Percentiles rank a stretch among this genome's conserved stretches.
Conservation (phyloP, 2,329 filamentous ascomycete genomes). For the Seiridium unicorne region DNA sequence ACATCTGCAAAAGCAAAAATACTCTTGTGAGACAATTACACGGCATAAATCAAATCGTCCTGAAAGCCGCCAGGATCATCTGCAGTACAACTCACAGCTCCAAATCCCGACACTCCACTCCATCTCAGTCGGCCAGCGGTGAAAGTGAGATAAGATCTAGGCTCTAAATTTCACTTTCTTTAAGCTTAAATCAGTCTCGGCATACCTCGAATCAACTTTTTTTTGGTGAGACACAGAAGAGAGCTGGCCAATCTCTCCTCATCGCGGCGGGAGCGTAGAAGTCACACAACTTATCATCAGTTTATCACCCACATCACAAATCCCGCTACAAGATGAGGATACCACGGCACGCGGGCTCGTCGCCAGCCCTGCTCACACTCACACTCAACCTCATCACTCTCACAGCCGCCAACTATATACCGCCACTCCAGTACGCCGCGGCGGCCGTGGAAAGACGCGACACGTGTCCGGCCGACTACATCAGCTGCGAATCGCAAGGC, state of each 20-base stretch:
- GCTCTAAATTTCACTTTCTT: background rate
- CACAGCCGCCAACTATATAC: conserved; percentile 7
- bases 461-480: conserved; percentile 47
- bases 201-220: too few species aligned
- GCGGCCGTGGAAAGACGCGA: conserved; percentile 23
- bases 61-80: background rate
- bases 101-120: background rate
- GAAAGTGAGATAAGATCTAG: background rate
- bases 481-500: conserved; percentile 48
- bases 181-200: background rate
- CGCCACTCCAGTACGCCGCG: conserved; percentile 19
- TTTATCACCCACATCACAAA: background rate
- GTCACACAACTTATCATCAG: background rate
- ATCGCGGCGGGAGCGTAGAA: too few species aligned
- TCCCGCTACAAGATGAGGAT: background rate
- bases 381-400: background rate
- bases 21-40: background rate
- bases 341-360: background rate
- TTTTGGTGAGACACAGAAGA: too few species aligned
- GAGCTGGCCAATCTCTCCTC: too few species aligned
- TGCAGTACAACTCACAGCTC: background rate
- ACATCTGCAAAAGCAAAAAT: background rate
- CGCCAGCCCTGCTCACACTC: background rate
- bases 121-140: background rate
- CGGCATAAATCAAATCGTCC: background rate